Conservation (phyloP, 352 stramenopile species). For the Globisporangium heterothallicum region DNA sequence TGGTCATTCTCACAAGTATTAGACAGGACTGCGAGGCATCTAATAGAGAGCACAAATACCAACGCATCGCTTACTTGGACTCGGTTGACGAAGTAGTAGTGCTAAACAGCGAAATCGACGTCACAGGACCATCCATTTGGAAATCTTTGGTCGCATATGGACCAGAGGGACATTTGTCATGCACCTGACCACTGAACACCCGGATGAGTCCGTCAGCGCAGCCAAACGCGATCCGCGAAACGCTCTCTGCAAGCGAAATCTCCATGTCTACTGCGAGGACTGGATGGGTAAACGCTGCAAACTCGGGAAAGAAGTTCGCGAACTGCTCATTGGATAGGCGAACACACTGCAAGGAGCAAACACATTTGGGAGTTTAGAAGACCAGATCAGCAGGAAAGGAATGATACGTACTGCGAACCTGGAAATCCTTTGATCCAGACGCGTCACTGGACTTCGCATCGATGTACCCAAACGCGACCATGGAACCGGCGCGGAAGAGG, state of each 20-base stretch:
- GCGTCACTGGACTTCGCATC: conserved; percentile 18
- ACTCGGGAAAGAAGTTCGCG: conserved; percentile 60
- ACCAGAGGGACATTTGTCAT: conserved; percentile 26
- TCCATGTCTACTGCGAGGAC: conserved; percentile 47
- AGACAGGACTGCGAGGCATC: too few relatives aligned
- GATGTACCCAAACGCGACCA: conserved; percentile 61
- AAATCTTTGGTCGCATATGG: conserved; percentile 48
- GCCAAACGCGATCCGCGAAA: conserved; percentile 51
- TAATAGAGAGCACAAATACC: too few relatives aligned
- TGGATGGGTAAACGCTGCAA: conserved; percentile 47
- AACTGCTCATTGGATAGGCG: conserved; percentile 62
- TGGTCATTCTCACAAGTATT: neutral
- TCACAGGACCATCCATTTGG: conserved; percentile 56
- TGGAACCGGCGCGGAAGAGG: conserved; percentile 47
- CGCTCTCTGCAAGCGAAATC: conserved; percentile 14
- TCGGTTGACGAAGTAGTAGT: neutral
- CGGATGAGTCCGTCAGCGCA: conserved; percentile 63
- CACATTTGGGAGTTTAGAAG: neutral
- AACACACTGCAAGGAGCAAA: conserved; percentile 21
- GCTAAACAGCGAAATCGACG: conserved; percentile 48
- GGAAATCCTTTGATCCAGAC: neutral
- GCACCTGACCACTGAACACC: conserved; percentile 36
- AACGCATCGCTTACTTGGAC: neutral
- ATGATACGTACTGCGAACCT: too few relatives aligned
- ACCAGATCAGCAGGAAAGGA: too few relatives aligned